Evolutionary conservation across 495 filamentous ascomycete genomes (phyloP).

Genomic region (Hypoxylon lenormandii): DNA sequence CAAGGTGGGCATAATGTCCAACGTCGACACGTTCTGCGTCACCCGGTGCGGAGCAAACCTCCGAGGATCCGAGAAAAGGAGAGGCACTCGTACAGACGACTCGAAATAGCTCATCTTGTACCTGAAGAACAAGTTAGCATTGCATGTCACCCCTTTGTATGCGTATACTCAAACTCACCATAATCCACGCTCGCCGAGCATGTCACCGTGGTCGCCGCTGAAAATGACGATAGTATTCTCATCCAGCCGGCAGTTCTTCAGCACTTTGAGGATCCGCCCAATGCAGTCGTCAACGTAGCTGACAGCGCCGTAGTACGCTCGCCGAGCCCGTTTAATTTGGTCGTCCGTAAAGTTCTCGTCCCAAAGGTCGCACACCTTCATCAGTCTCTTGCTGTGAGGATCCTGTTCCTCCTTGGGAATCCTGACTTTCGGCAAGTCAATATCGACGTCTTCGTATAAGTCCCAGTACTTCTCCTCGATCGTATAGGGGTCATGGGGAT

Average conservation of each 20-base stretch:
- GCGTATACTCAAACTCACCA: conserved; percentile 64
- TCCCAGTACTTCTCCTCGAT: conserved; percentile 92
- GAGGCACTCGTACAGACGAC: conserved; percentile 81
- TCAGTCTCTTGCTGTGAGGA: conserved; percentile 79
- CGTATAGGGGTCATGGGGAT: conserved; percentile 91
- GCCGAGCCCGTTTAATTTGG: conserved; percentile 79
- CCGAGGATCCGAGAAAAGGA: conserved; percentile 78
- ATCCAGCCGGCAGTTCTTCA: conserved; percentile 78
- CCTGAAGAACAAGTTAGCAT: conserved; percentile 48
- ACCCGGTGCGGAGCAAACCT: conserved; percentile 75
- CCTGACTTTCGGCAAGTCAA: conserved; percentile 76
- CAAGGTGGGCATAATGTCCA: conserved; percentile 87
- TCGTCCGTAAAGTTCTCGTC: conserved; percentile 81
- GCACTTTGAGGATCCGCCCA: conserved; percentile 76
- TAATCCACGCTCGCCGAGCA: conserved; percentile 87
- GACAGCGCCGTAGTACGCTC: conserved; percentile 89
- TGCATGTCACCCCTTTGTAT: neutral
- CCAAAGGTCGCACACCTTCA: conserved; percentile 83
- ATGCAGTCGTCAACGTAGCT: conserved; percentile 90
- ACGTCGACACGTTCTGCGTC: conserved; percentile 80
- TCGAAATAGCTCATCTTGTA: conserved; percentile 97
- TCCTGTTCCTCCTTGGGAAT: conserved; percentile 84
- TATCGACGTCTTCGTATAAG: conserved; percentile 85
- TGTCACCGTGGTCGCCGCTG: conserved; percentile 89
- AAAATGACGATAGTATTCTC: conserved; percentile 88